phyloP scores from a whole-genome alignment of 2,329 filamentous ascomycete genomes.

The Alternaria arborescens region DNA sequence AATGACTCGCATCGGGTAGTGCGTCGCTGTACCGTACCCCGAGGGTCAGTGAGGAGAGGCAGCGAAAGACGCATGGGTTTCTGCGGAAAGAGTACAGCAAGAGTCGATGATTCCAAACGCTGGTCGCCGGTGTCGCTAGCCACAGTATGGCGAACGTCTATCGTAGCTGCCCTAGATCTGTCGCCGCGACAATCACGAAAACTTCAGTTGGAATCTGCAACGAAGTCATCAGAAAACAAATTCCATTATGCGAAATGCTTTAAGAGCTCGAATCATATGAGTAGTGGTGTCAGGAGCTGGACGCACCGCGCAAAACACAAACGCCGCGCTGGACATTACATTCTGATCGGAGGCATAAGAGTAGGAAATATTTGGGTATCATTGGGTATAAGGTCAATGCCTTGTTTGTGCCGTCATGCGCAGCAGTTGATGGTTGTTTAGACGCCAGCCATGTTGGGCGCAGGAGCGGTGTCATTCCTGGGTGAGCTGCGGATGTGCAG shows the following conservation, averaged over 20 bases:
- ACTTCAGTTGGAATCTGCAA: neutral
- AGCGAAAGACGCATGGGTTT: neutral
- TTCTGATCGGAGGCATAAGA: neutral
- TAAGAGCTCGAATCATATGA: neutral
- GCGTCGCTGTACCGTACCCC: neutral
- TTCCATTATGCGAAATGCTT: conserved; percentile 5
- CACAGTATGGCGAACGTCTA: neutral
- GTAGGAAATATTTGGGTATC: conserved; percentile 13
- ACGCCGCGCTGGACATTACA: conserved; percentile 14
- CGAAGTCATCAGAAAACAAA: neutral
- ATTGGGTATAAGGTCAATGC: neutral
- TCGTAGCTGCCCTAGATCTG: neutral
- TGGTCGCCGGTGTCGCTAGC: neutral
- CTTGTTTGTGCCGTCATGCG: neutral
- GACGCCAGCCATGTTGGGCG: conserved; percentile 52
- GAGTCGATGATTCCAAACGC: neutral
- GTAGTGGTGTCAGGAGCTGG: neutral
- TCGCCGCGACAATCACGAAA: neutral
- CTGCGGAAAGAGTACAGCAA: neutral
- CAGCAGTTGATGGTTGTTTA: conserved; percentile 23
- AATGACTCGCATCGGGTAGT: conserved; percentile 3
- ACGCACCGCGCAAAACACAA: conserved; percentile 1
- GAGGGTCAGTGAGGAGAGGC: neutral
- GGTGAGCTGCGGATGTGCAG: conserved; percentile 57
- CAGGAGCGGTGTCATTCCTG: conserved; percentile 40